These are phyloP conservation scores for Boletus sp. DNA, from an alignment of 768 basidiomycete genomes.

Conservation along the genomic window DNA sequence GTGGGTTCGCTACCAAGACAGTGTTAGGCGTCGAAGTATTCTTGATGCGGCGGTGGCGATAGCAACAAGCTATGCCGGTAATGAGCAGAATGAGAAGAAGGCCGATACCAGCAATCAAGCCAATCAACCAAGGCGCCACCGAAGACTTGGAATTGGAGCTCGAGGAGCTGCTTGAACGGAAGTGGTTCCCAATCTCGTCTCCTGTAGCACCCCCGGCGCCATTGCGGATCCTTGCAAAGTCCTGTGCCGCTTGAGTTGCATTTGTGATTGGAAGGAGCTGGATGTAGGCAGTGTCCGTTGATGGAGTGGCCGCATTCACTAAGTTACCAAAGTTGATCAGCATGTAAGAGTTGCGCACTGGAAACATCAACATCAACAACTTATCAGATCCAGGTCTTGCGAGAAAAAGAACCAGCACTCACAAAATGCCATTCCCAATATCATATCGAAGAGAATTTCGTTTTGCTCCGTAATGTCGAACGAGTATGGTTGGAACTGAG, in stretches of 20 bases:
- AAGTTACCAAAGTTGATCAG: constrained; percentile 66
- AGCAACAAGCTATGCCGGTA: constrained; percentile 1
- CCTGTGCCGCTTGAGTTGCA: constrained; percentile 35
- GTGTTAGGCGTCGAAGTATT: not conserved
- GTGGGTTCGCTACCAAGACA: constrained; percentile 3
- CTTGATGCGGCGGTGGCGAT: constrained; percentile 12
- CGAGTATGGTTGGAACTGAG: constrained; percentile 67
- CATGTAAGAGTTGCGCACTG: constrained; percentile 66
- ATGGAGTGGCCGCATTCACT: constrained; percentile 39
- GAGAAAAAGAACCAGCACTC: constrained; percentile 24
- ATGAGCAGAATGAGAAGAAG: constrained; percentile 8
- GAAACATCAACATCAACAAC: not conserved
- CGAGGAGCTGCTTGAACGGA: constrained; percentile 33
- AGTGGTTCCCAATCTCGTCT: constrained; percentile 36
- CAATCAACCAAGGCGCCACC: constrained; percentile 13
- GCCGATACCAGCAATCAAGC: constrained; percentile 7
- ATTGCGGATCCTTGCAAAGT: constrained; percentile 13
- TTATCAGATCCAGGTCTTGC: not conserved
- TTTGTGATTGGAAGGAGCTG: constrained; percentile 60
- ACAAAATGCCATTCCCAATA: constrained; percentile 75
- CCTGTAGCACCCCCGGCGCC: not conserved
- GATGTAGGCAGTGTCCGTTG: constrained; percentile 49
- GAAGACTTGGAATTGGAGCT: constrained; percentile 24
- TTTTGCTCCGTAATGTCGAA: constrained; percentile 36
- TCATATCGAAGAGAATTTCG: constrained; percentile 47